Evolutionary conservation across 108 stramenopile genomes (phyloP), one percentile per base, ranked within the genome.

Genomic region (Cyclotella sp.): DNA sequence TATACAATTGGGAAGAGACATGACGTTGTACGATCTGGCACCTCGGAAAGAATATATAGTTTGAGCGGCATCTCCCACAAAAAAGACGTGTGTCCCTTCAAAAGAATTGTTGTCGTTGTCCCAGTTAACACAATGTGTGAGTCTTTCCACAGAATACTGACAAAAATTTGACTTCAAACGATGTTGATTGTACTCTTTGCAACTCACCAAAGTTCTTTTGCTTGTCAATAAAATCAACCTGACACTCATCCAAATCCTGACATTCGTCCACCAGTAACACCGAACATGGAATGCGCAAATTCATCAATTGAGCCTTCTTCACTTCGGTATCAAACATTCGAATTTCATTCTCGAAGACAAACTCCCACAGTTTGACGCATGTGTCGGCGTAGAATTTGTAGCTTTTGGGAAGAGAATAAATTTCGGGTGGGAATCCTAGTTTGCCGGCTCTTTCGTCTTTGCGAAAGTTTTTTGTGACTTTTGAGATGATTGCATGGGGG

Each of bases 61-160:
- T 60, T 87, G 86, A 0, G 80, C 86, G 9, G 86, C 75, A 47
- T 87, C 86, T 0, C 86, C 86, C 13, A 87, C 83, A 41, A 87
- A 70, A 51, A 76, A 79, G 21, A 81, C 45, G 9, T 70, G 63
- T 15, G 78, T 84, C 10, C 64, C 64, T 65, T 19, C 3, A 30
- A 7, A 22, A 12, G 34, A 34, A 34, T 34, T 5, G 34, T 34
- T 34, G 34, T 34, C 34, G 4, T 5, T 58, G 7, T 3, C 7
- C 22, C 21, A 24, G 1, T 14, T 24, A 27, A n/a, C 57, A 58
- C 22, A 7, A 58, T 4, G 22, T 27, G 24, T 34, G 34, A 34
- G 34, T 5, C 2, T 34, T 6, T 34, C 6, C 34, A 6, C 34
- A 34, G 34, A 34, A 34, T 6, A 5, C 2, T 34, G 6, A 6